phyloP scores from a whole-genome alignment of 2,329 filamentous ascomycete species.

The Colletotrichum coccodes region DNA sequence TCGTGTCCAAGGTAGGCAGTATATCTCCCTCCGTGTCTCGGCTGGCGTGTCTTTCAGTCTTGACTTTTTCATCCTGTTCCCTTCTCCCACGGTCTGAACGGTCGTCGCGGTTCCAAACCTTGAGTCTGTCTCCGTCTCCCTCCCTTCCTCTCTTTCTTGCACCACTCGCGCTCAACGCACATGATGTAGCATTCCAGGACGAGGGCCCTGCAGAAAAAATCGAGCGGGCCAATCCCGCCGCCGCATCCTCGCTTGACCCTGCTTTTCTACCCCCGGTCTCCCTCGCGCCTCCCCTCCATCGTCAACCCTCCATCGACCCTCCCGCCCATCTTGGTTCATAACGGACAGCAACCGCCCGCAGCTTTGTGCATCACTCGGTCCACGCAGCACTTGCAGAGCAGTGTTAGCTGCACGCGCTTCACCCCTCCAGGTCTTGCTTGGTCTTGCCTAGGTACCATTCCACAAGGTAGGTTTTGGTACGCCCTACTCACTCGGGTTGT shows the following conservation, averaged over 20 bases:
- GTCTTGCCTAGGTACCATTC: background rate
- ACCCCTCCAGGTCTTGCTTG: background rate
- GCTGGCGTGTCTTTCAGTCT: background rate
- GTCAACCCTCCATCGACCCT: conserved; percentile 21
- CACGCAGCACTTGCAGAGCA: background rate
- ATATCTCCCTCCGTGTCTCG: conserved; percentile 3
- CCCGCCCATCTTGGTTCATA: conserved; percentile 12
- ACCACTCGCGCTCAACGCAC: background rate
- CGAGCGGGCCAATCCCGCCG: conserved; percentile 19
- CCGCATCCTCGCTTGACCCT: conserved; percentile 25
- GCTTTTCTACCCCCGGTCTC: conserved; percentile 19
- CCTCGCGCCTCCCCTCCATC: conserved; percentile 7
- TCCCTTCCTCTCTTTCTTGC: background rate
- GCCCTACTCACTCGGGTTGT: background rate
- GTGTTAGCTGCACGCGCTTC: background rate
- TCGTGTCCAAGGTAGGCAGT: background rate
- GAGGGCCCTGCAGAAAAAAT: conserved; percentile 23
- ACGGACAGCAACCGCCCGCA: conserved; percentile 6
- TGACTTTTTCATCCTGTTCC: background rate
- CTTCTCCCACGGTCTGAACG: background rate
- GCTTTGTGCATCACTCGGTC: background rate
- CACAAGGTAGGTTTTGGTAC: background rate
- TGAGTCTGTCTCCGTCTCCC: background rate
- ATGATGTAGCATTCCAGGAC: conserved; percentile 1
- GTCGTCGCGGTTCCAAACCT: background rate